phyloP scores from a whole-genome alignment of 1,139 yeast species.

The Debaryomyces sp. region DNA sequence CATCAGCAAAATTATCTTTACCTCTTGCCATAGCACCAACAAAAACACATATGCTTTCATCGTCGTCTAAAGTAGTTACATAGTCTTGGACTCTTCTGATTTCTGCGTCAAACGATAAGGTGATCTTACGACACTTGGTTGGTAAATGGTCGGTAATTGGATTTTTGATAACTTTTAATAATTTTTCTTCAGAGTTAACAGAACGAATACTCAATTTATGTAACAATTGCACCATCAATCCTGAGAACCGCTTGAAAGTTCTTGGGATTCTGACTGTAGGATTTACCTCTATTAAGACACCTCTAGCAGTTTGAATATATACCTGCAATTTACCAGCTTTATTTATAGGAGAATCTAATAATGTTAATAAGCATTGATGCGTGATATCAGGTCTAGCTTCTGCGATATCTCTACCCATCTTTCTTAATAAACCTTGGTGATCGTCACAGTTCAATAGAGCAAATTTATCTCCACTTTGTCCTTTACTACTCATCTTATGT shows the following conservation, averaged over 20 bases:
- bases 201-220: slow-evolving; percentile 92
- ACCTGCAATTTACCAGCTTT: slow-evolving; percentile 97
- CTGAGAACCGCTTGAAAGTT: slow-evolving; percentile 96
- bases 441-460: slow-evolving; percentile 96
- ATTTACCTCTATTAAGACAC: slow-evolving; percentile 91
- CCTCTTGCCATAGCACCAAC: slow-evolving; percentile 99
- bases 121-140: slow-evolving; percentile 89
- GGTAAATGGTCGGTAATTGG: slow-evolving; percentile 97
- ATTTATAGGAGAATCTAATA: slow-evolving; percentile 93
- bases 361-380: slow-evolving; percentile 89
- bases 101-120: slow-evolving; percentile 92
- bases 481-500: slow-evolving; percentile 77
- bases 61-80: slow-evolving; percentile 75
- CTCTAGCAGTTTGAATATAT: slow-evolving; percentile 94
- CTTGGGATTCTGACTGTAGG: slow-evolving; percentile 97
- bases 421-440: slow-evolving; percentile 92
- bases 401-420: slow-evolving; percentile 95
- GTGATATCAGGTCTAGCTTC: slow-evolving; percentile 99
- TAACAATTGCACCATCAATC: slow-evolving; percentile 93
- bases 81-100: slow-evolving; percentile 88
- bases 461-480: slow-evolving; percentile 87
- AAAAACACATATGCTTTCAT: slow-evolving; percentile 94
- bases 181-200: slow-evolving; percentile 91
- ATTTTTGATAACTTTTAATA: slow-evolving; percentile 90
- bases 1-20: slow-evolving; percentile 95